Base-by-base conservation (phyloP, 2,329 filamentous ascomycete genomes). In the Acrocalymma vagum region DNA sequence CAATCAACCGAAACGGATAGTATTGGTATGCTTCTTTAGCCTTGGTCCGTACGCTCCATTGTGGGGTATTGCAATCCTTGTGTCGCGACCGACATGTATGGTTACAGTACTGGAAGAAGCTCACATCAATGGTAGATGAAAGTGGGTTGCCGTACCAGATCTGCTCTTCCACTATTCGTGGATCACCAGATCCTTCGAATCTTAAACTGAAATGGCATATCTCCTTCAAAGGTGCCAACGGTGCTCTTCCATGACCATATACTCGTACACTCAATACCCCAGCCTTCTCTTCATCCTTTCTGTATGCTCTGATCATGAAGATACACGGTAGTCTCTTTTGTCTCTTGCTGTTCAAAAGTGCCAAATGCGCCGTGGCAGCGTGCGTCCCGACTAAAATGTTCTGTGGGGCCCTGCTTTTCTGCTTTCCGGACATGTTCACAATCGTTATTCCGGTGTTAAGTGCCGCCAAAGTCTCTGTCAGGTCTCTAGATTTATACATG, bases 131-230 rank as follows among this genome's bases (percentile, higher is more conserved):
- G 9, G 16, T 15, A 17, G 32, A 14, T 16, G 15, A 13, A 11
- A 35, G 32, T 25, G 13, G n/a, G 11, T 24, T n/a, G 10, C 32
- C 32, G 18, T 35, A 35, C 32, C 32, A 35, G 32, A 35, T 35
- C 23, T 35, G 32, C 10, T 35, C 14, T 15, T 35, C 21, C 9
- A 17, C 15, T 11, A 25, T 13, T 27, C 32, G 21, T 27, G 22
- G 32, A 15, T 9, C 14, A 14, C 21, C 21, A 9, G 21, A 23
- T 10, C 21, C 23, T n/a, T 35, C 32, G 22, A 35, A 35, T 11
- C 32, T 22, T 15, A 35, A 25, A 15, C 32, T 35, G 23, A 35
- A 35, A 25, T 35, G 32, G 22, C 32, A 35, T 25, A 35, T 27
- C 21, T 35, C 32, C 27, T 35, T 26, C 11, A 35, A 18, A 5